Conservation (phyloP, 352 stramenopile genomes). For the Peronosclerospora sorghi region DNA sequence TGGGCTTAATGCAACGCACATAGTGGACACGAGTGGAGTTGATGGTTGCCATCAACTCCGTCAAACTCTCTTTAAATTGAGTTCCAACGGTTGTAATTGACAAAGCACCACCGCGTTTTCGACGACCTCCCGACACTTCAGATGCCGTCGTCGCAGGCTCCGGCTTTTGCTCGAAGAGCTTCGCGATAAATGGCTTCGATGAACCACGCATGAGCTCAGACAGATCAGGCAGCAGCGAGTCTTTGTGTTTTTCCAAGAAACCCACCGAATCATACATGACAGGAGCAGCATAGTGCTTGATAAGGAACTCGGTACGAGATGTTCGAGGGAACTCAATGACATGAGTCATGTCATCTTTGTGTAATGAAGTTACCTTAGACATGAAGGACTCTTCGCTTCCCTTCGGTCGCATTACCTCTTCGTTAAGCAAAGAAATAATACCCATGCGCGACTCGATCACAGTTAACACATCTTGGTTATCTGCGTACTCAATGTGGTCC, state of each 20-base stretch:
- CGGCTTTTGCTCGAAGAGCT: constrained; percentile 64
- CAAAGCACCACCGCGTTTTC: constrained; percentile 46
- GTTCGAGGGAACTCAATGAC: constrained; percentile 79
- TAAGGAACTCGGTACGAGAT: constrained; percentile 86
- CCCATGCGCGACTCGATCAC: constrained; percentile 84
- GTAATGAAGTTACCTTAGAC: constrained; percentile 70
- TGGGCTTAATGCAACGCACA: constrained; percentile 98
- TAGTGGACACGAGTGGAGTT: constrained; percentile 95
- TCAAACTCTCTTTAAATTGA: constrained; percentile 92
- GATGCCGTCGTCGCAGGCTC: constrained; percentile 26
- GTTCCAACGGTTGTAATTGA: constrained; percentile 69
- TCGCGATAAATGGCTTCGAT: constrained; percentile 53
- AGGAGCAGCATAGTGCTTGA: constrained; percentile 91
- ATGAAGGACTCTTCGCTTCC: constrained; percentile 80
- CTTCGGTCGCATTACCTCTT: constrained; percentile 84
- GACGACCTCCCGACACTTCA: constrained; percentile 23
- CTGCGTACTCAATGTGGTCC: constrained; percentile 86
- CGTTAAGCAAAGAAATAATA: constrained; percentile 85
- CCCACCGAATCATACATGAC: constrained; percentile 90
- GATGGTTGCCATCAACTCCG: constrained; percentile 91
- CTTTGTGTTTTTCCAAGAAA: constrained; percentile 96
- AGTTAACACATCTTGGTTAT: constrained; percentile 84
- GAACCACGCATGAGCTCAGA: constrained; percentile 81
- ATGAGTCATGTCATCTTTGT: constrained; percentile 77
- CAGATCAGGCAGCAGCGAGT: constrained; percentile 90